phyloP scores from a whole-genome alignment of 495 filamentous ascomycete species.

The Aspergillus haitiensis region DNA sequence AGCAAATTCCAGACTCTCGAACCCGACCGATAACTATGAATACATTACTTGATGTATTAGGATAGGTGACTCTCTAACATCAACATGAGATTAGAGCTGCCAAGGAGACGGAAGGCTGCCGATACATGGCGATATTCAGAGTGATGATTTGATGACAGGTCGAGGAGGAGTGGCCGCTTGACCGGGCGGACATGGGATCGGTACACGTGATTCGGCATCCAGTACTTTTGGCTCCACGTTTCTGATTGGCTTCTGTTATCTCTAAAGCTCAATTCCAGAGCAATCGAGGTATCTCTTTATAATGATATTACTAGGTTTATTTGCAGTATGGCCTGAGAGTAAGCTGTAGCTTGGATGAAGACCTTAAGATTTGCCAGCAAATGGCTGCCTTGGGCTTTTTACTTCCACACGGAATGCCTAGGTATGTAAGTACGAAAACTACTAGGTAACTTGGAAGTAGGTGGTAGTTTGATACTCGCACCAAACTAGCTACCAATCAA shows the following conservation, averaged over 20 bases:
- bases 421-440: too few relatives aligned
- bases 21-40: neutral
- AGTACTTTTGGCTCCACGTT: neutral
- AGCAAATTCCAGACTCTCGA: neutral
- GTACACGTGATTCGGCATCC: neutral
- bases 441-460: too few relatives aligned
- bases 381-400: too few relatives aligned
- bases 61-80: neutral
- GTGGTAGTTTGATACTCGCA: too few relatives aligned
- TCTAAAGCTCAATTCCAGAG: neutral
- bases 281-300: too few relatives aligned
- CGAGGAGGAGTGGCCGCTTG: neutral
- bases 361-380: too few relatives aligned
- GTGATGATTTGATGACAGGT: constrained; percentile 22
- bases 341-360: too few relatives aligned
- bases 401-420: too few relatives aligned
- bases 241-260: neutral
- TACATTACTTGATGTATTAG: constrained; percentile 7
- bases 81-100: neutral
- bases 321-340: too few relatives aligned
- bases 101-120: neutral
- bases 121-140: constrained; percentile 11
- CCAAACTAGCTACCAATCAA: too few relatives aligned
- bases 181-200: neutral
- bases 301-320: too few relatives aligned